Evolutionary conservation across 768 basidiomycete genomes (phyloP).

Genomic region (Suillus brevipes): DNA sequence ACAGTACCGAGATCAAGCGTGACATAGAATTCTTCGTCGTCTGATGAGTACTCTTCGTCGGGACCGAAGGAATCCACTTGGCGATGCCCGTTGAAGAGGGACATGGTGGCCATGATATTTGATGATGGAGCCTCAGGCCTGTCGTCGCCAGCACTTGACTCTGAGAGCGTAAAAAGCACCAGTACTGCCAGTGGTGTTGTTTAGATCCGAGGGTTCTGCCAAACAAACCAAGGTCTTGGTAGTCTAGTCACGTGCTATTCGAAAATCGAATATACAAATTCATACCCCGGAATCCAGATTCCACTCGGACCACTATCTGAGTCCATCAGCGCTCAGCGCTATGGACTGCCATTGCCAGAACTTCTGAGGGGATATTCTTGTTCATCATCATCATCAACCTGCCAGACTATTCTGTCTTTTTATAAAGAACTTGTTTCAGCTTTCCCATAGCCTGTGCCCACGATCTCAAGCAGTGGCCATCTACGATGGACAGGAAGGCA

Average conservation of each 20-base stretch:
- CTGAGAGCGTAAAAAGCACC: not conserved
- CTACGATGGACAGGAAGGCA: not conserved
- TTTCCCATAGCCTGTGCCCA: not conserved
- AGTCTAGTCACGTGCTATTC: not conserved
- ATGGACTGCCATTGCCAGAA: not conserved
- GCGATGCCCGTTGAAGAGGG: slow-evolving; percentile 52
- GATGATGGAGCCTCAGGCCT: not conserved
- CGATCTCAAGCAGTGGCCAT: not conserved
- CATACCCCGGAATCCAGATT: too few species aligned
- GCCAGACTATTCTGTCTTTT: not conserved
- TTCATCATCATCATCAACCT: not conserved
- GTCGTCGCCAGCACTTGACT: not conserved
- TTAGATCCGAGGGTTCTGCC: not conserved
- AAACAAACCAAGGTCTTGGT: not conserved
- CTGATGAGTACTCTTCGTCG: slow-evolving; percentile 63
- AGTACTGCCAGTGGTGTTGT: too few species aligned
- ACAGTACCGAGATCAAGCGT: slow-evolving; percentile 72
- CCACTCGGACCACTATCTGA: too few species aligned
- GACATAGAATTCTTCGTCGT: slow-evolving; percentile 60
- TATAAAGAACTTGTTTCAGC: not conserved
- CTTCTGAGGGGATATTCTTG: not conserved
- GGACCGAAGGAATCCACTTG: slow-evolving; percentile 69
- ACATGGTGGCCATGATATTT: not conserved
- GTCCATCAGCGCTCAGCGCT: too few species aligned
- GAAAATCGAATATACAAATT: not conserved